Conservation (phyloP, 2,329 filamentous ascomycete genomes). For the Colletotrichum caudatum region DNA sequence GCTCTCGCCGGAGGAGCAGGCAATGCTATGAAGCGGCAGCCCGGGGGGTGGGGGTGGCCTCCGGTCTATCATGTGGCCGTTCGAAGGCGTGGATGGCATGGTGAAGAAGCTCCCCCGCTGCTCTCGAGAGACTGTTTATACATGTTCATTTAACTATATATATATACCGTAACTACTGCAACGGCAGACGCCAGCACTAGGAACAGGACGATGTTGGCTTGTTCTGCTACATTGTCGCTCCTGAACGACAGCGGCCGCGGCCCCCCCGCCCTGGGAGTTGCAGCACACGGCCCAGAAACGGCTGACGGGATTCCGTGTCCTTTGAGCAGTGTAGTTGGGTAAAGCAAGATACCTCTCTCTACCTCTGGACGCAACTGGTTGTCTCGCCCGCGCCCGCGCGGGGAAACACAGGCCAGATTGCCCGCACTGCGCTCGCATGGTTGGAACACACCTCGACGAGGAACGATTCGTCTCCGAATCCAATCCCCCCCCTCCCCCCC, state of each 20-base stretch:
- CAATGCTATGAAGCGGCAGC: constrained; percentile 44
- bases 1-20: constrained; percentile 46
- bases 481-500: background rate
- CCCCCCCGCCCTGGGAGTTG: constrained; percentile 4
- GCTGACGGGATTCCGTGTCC: background rate
- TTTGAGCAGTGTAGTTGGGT: background rate
- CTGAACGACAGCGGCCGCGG: background rate
- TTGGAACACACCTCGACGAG: background rate
- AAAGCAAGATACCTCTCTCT: background rate
- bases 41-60: too few relatives aligned
- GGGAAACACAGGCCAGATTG: background rate
- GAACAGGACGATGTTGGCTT: background rate
- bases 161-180: background rate
- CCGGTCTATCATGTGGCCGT: background rate
- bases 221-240: background rate
- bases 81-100: background rate
- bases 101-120: background rate
- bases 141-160: too few relatives aligned
- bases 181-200: background rate
- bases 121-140: too few relatives aligned
- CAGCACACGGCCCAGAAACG: constrained; percentile 3
- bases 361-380: background rate
- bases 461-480: background rate
- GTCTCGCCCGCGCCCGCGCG: background rate
- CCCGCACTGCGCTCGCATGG: background rate